phyloP scores from a whole-genome alignment of 805 yeast genomes.

The Danielia reshetovae region DNA sequence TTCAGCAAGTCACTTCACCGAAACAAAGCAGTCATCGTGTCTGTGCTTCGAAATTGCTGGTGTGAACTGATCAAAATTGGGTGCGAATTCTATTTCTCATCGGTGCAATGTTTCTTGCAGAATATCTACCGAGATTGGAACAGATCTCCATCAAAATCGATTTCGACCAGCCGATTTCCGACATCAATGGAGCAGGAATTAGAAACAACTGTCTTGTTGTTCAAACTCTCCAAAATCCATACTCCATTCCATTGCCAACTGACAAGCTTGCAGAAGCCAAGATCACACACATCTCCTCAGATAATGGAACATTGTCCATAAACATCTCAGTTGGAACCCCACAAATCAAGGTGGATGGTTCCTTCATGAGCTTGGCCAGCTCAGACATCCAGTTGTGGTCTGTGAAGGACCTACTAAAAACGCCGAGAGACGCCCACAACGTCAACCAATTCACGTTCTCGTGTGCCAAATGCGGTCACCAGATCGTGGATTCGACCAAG shows the following conservation, averaged over 20 bases:
- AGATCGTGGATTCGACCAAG: conserved; percentile 26
- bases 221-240: conserved; percentile 2
- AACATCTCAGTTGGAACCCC: conserved; percentile 3
- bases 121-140: conserved; percentile 14
- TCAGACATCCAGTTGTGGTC: conserved; percentile 33
- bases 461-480: conserved; percentile 29
- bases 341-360: neutral
- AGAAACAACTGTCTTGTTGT: conserved; percentile 2
- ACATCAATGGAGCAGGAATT: conserved; percentile 4
- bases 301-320: neutral
- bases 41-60: too few species aligned
- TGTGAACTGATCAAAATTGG: too few species aligned
- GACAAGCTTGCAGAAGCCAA: conserved; percentile 1
- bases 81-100: too few species aligned
- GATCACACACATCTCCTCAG: conserved; percentile 2
- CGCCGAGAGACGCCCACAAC: conserved; percentile 21
- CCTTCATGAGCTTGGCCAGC: conserved; percentile 11
- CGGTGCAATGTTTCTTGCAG: conserved; percentile 11
- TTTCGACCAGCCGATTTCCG: neutral
- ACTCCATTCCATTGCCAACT: conserved; percentile 3
- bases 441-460: conserved; percentile 24
- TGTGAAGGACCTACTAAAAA: conserved; percentile 36
- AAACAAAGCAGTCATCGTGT: too few species aligned
- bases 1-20: too few species aligned
- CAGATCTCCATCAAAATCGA: conserved; percentile 9